These are phyloP conservation scores for Erythrobasidium hasegawianum DNA, from an alignment of 1,284 basidiomycete species.

Conservation along the genomic window DNA sequence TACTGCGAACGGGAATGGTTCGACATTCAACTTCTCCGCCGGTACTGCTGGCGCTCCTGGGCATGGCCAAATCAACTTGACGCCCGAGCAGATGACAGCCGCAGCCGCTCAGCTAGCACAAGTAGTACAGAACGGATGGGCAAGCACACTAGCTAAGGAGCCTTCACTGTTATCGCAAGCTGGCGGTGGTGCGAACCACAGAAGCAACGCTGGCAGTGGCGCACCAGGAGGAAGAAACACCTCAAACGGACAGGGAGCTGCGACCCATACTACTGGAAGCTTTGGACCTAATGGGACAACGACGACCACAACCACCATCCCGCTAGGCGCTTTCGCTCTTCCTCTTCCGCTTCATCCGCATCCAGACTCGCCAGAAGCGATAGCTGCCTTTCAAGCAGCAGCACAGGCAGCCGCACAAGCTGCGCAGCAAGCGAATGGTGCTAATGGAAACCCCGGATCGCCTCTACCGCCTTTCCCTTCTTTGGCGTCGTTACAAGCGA, in stretches of 20 bases:
- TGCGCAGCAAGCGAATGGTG: constrained; percentile 50
- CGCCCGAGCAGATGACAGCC: constrained; percentile 46
- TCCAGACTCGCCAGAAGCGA: constrained; percentile 46
- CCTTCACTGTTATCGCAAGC: constrained; percentile 32
- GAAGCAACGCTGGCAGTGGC: background rate
- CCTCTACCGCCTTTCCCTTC: constrained; percentile 25
- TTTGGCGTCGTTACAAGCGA: constrained; percentile 22
- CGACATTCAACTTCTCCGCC: constrained; percentile 14
- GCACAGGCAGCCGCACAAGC: constrained; percentile 48
- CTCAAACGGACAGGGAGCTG: constrained; percentile 24
- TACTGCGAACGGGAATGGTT: constrained; percentile 37
- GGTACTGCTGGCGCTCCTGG: constrained; percentile 16
- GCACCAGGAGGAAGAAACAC: background rate
- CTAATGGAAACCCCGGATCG: constrained; percentile 52
- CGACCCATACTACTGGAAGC: constrained; percentile 20
- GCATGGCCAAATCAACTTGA: constrained; percentile 41
- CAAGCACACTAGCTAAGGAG: constrained; percentile 43
- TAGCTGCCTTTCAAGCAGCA: constrained; percentile 54
- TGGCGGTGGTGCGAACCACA: background rate
- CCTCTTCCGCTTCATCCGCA: constrained; percentile 52
- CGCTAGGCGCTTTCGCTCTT: constrained; percentile 43
- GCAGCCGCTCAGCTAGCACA: constrained; percentile 47
- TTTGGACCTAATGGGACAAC: constrained; percentile 7
- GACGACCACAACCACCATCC: constrained; percentile 42
- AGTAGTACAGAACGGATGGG: constrained; percentile 44